Base-by-base conservation (phyloP, 768 basidiomycete species). In the Lactarius akahatsu region DNA sequence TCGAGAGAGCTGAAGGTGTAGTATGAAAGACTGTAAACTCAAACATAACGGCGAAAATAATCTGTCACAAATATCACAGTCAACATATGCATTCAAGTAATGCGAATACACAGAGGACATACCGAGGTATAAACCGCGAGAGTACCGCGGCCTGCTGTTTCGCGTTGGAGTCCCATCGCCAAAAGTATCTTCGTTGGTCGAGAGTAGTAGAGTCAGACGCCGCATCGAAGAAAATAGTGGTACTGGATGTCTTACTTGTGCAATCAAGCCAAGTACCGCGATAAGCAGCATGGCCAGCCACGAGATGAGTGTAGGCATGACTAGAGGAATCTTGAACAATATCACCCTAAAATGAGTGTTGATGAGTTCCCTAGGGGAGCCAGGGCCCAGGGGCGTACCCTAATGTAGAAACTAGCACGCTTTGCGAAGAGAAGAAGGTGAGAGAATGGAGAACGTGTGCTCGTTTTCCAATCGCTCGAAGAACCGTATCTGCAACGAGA, bases 361-460 rank as follows among this genome's bases (percentile, higher is more conserved):
- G 20, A 26, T 5, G 45, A 4, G 13, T 10, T 13, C 36, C 16
- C 8, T 20, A 1, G 43, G 23, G 28, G n/a, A 9, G 52, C 13
- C 26, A 30, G 4, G 30, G 30, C 30, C 32, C 7, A 28, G n/a
- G 2, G 61, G 18, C 74, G 41, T 41, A 76, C 75, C 69, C 76
- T 62, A 79, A 32, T 6, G 75, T 71, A 2, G 76, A 78, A 2
- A 76, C 75, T 26, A 81, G 69, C 0, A 87, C 81, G 61, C 84
- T 87, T 68, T 83, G 79, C 9, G 80, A 73, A 1, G 88, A 85
- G 74, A 90, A 94, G 63, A 84, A 91, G 0, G 81, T 76, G 70
- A 94, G 80, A 2, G 84, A 79, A 73, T 96, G 93, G 64, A 93
- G 74, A 0, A 91, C 80, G 70, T 90, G 88, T 1, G 91, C 91